Evolutionary conservation across 1,284 basidiomycete species (phyloP), one percentile per base, ranked within the genome.

Genomic region (Irpex sp.): DNA sequence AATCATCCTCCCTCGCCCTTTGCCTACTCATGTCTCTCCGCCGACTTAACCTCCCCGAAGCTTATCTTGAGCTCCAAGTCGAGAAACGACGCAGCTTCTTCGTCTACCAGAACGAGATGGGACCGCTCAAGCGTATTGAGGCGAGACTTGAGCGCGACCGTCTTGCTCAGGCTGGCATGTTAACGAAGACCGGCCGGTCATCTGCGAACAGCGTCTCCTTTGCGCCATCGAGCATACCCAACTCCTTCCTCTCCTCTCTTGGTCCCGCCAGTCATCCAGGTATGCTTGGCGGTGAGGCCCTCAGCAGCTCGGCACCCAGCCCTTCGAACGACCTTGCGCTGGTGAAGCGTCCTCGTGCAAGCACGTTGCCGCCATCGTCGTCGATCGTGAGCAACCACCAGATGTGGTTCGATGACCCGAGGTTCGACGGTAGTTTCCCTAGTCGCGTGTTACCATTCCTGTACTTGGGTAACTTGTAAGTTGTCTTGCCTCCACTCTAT

Each of bases 401-500:
- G 74, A 82, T 88, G 8, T 98, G 96, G 96, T 97, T 98, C 77
- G 90, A 94, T 70, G 93, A 96, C 75, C 83, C 87, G 47, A 80
- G 93, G 64, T 99, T 98, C 74, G 96, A 99, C 72, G 96, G 96
- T 31, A 94, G 92, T 68, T 96, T 99, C 79, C 96, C 97, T 5
- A 96, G 93, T 71, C 85, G 96, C 37, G 96, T 99, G 67, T 76
- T 98, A 65, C 94, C 94, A 49, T 97, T 95, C 79, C 82, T 99
- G 71, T 99, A 98, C 78, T 86, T 99, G 56, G 96, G 97, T 61
- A 98, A 98, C 76, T 74, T 97, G 91, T 93, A 73, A 76, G 92
- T 86, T 13, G 66, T 64, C 63, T 64, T 65, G 63, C 57, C 60
- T 63, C 57, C 62, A 62, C 52, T 31, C 60, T 21, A 52, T 61